Conservation (phyloP, 1,284 basidiomycete species). For the Heterobasidion annosum region DNA sequence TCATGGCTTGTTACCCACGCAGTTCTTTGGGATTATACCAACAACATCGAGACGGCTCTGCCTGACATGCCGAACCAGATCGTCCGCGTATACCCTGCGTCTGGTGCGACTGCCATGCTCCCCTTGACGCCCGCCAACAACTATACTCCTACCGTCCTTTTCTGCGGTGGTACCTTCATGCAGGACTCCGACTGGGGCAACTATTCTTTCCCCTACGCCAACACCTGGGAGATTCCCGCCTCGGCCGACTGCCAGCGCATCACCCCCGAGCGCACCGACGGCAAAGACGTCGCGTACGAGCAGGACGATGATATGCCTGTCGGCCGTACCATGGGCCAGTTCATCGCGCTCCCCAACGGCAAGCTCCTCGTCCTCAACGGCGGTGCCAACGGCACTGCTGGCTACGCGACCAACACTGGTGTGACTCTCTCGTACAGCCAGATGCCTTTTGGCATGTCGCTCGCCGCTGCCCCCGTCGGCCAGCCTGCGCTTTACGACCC, state of each 20-base stretch:
- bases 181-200: slow-evolving; percentile 64
- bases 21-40: slow-evolving; percentile 56
- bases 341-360: slow-evolving; percentile 72
- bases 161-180: slow-evolving; percentile 84
- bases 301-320: slow-evolving; percentile 73
- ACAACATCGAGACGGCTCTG: slow-evolving; percentile 51
- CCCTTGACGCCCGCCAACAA: slow-evolving; percentile 87
- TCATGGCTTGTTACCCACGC: slow-evolving; percentile 19
- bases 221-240: slow-evolving; percentile 59
- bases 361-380: slow-evolving; percentile 75
- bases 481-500: slow-evolving; percentile 77
- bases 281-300: slow-evolving; percentile 40
- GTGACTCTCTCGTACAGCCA: slow-evolving; percentile 29
- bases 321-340: slow-evolving; percentile 82
- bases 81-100: slow-evolving; percentile 87
- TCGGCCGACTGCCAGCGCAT: slow-evolving; percentile 65
- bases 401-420: slow-evolving; percentile 48
- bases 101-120: slow-evolving; percentile 84
- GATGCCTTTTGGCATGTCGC: slow-evolving; percentile 59
- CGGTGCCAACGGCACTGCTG: slow-evolving; percentile 68
- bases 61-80: slow-evolving; percentile 60
- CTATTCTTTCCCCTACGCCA: slow-evolving; percentile 56
- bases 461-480: slow-evolving; percentile 60
- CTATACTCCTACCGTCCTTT: slow-evolving; percentile 78
- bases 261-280: slow-evolving; percentile 70